Base-by-base conservation (phyloP, 768 basidiomycete genomes). In the Lyophyllum decastes region DNA sequence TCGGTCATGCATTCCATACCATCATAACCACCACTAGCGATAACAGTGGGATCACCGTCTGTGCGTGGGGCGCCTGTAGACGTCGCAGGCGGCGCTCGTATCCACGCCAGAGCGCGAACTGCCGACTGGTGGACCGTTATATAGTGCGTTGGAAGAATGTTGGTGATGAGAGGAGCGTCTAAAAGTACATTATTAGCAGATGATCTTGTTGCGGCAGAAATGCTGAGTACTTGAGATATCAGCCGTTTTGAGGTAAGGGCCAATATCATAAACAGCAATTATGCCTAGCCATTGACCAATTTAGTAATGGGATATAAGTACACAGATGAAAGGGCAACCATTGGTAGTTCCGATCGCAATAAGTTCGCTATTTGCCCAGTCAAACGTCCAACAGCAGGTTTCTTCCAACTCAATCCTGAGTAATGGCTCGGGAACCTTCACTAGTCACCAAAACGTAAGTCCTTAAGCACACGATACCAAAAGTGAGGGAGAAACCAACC, bases 281-380 rank as follows among this genome's bases (percentile, higher is more conserved):
- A 75, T 76, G 24, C 84, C 84, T 86, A 56, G 0, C 89, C 92
- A 92, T 60, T 90, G 87, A 3, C 88, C 85, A 41, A 86, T 86
- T 1, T 91, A 92, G 10, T 87, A 81, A 1, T 88, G 43, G 19
- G 25, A 16, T 22, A 43, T 9, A 46, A 26, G 2, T 14, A n/a
- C 17, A 33, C 7, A 12, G 22, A 12, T 19, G 25, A 53, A 38
- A 11, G 27, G 14, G 26, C 50, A 53, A 94, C 96, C 95, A 62
- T 92, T 90, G 2, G 91, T 88, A 25, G 88, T 88, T 0, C 95
- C 95, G 12, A 90, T 84, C 0, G 92, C 94, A 7, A 99, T 70
- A 11, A 87, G 64, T 56, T 90, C 87, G 60, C 92, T 92, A 61
- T 92, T 94, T 0, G 87, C 90, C 95, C 95, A 98, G 63, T 97